Evolutionary conservation across 31 red algal species (phyloP).

Genomic region (Asparagopsis taxiformis): DNA sequence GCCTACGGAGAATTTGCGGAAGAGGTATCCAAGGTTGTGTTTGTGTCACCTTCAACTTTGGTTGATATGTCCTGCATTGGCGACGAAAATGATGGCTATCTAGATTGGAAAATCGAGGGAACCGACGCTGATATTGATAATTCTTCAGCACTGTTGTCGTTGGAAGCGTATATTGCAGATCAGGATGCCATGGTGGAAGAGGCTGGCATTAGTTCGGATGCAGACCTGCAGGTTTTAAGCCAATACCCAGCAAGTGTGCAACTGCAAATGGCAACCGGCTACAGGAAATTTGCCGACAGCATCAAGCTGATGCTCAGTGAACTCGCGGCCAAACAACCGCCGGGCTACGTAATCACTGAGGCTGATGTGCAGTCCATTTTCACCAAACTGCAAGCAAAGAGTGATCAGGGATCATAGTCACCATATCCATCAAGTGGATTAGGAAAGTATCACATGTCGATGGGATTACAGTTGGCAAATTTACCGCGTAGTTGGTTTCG

Average conservation of each 20-base stretch:
- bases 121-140: background rate
- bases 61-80: constrained; percentile 22
- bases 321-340: constrained; percentile 32
- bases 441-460: background rate
- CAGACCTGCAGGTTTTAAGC: constrained; percentile 38
- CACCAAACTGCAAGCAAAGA: constrained; percentile 5
- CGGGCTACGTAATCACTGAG: constrained; percentile 47
- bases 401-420: background rate
- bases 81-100: constrained; percentile 20
- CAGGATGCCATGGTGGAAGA: constrained; percentile 13
- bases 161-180: constrained; percentile 16
- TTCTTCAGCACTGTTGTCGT: constrained; percentile 1
- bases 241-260: constrained; percentile 31
- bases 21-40: constrained; percentile 28
- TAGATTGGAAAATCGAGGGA: constrained; percentile 30
- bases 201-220: constrained; percentile 23
- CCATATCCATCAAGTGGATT: background rate
- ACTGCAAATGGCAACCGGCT: constrained; percentile 30
- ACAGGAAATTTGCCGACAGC: constrained; percentile 50
- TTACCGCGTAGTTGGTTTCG: too few relatives aligned
- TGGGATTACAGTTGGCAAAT: too few relatives aligned
- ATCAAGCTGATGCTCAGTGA: constrained; percentile 38
- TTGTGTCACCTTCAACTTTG: constrained; percentile 6
- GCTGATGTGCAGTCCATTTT: constrained; percentile 40
- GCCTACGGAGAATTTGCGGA: constrained; percentile 47